These are phyloP conservation scores for Carpinus fangiana DNA, from an alignment of 306 rosid species.

Conservation along the genomic window DNA sequence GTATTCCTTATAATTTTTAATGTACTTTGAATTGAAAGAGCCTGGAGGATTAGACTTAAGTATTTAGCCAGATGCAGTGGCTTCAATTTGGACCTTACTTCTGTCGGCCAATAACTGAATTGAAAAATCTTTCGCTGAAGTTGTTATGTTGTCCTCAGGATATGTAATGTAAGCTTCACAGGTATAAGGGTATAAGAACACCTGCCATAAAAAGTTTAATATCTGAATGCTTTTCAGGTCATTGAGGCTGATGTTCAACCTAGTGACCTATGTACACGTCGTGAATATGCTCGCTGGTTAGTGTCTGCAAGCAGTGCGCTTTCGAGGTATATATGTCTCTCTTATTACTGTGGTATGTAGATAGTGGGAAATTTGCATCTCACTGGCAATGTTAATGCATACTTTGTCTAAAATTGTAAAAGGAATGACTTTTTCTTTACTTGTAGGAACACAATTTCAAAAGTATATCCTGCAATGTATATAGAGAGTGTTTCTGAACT, in stretches of 20 bases:
- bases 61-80: neutral
- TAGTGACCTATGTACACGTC: conserved; percentile 85
- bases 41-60: neutral
- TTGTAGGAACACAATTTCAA: conserved; percentile 72
- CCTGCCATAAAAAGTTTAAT: neutral
- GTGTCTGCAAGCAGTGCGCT: conserved; percentile 88
- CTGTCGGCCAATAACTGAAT: neutral
- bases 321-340: conserved; percentile 65
- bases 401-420: conserved; percentile 19
- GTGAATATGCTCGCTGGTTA: conserved; percentile 98
- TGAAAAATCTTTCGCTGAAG: conserved; percentile 11
- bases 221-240: conserved; percentile 52
- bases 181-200: neutral
- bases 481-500: conserved; percentile 86
- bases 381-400: conserved; percentile 7
- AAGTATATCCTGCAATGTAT: conserved; percentile 98
- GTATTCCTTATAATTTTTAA: neutral
- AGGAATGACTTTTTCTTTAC: conserved; percentile 25
- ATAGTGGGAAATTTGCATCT: conserved; percentile 3
- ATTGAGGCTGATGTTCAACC: conserved; percentile 87
- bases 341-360: conserved; percentile 16
- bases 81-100: neutral
- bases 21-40: neutral
- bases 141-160: conserved; percentile 4
- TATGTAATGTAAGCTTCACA: neutral